Evolutionary conservation across 805 yeast species (phyloP).

Genomic region (Wickerhamomyces ciferrii): DNA sequence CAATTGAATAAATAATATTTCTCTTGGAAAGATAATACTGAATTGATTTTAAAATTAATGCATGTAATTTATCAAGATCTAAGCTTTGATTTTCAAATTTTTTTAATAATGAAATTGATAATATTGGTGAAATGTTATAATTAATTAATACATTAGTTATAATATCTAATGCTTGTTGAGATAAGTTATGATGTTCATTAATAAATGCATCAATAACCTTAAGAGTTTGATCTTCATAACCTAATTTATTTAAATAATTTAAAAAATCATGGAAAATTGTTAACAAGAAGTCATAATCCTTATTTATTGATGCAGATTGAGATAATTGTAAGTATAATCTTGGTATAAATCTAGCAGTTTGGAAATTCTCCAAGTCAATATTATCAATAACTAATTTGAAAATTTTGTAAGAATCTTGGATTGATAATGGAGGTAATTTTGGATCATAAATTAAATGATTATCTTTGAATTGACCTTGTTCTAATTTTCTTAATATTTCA

Average conservation of each 20-base stretch:
- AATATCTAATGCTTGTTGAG: not conserved
- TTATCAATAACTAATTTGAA: conserved; percentile 6
- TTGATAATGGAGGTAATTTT: conserved; percentile 7
- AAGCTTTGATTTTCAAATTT: not conserved
- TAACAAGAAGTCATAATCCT: conserved; percentile 3
- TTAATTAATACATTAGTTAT: not conserved
- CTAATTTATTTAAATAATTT: conserved; percentile 9
- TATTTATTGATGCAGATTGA: not conserved
- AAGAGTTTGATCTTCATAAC: conserved; percentile 9
- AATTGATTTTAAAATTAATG: not conserved
- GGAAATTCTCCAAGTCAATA: conserved; percentile 11
- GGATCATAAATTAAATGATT: too few relatives aligned
- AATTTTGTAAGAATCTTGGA: conserved; percentile 5
- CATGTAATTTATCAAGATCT: not conserved
- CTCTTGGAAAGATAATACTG: not conserved
- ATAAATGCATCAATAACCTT: not conserved
- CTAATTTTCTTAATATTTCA: conserved; percentile 14
- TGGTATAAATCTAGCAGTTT: conserved; percentile 19
- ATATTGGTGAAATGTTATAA: not conserved
- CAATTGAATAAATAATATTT: not conserved
- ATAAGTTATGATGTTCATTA: conserved; percentile 2
- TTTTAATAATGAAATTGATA: not conserved
- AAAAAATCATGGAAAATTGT: conserved; percentile 10
- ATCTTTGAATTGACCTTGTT: not conserved
- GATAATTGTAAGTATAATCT: conserved; percentile 16